These are phyloP conservation scores for Tulasnella calospora DNA, from an alignment of 768 basidiomycete genomes.

Conservation along the genomic window DNA sequence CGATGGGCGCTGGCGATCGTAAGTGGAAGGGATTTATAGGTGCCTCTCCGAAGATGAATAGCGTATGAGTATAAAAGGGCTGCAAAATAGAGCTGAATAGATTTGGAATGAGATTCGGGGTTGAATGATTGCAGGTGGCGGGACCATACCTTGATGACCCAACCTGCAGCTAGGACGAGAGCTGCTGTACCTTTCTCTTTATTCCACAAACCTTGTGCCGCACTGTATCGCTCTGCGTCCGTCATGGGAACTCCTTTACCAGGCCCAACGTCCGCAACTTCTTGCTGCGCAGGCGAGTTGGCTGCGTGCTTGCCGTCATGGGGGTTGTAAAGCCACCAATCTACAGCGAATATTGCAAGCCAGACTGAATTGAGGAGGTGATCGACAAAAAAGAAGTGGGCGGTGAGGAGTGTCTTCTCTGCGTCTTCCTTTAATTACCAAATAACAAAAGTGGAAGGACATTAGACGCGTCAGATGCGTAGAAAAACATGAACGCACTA, in stretches of 20 bases:
- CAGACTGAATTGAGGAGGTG: constrained; percentile 85
- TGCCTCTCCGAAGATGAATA: constrained; percentile 82
- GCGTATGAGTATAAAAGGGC: constrained; percentile 89
- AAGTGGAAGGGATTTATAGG: constrained; percentile 76
- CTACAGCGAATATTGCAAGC: constrained; percentile 85
- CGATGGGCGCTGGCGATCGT: constrained; percentile 30
- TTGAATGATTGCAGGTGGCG: neutral
- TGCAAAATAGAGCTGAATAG: constrained; percentile 78
- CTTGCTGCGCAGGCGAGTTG: constrained; percentile 85
- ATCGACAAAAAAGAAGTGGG: constrained; percentile 88
- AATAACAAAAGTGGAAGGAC: constrained; percentile 26
- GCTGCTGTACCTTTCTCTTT: constrained; percentile 81
- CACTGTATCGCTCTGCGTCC: constrained; percentile 58
- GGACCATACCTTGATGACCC: constrained; percentile 74
- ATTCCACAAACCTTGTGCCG: constrained; percentile 82
- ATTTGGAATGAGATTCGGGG: neutral
- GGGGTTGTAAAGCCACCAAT: constrained; percentile 87
- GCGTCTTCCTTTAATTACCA: constrained; percentile 70
- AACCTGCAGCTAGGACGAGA: constrained; percentile 71
- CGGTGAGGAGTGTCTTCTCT: constrained; percentile 76
- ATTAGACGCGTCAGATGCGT: constrained; percentile 3
- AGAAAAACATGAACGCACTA: constrained; percentile 49
- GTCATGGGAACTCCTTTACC: constrained; percentile 47
- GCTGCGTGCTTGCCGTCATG: constrained; percentile 80
- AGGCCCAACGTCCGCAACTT: constrained; percentile 54